phyloP scores from a whole-genome alignment of 2,329 filamentous ascomycete species.

The Aspergillus thermomutatus region DNA sequence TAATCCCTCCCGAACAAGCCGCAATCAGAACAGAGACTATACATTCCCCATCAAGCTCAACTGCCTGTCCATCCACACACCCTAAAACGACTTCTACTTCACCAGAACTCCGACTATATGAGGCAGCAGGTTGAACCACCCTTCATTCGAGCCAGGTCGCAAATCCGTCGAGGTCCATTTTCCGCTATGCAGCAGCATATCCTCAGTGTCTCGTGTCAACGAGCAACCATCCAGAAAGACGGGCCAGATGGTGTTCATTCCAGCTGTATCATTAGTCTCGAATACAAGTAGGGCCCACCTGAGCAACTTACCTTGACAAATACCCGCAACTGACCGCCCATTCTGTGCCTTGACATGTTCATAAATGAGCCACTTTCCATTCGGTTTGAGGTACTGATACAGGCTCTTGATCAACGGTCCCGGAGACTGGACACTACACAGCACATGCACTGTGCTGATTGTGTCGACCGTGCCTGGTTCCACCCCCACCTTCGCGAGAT shows the following conservation, averaged over 20 bases:
- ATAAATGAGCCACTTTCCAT: constrained; percentile 7
- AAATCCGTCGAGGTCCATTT: constrained; percentile 4
- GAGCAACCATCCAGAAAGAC: constrained; percentile 4
- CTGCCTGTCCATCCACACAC: no score
- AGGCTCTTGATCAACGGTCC: not conserved
- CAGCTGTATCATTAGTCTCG: not conserved
- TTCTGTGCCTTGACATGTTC: constrained; percentile 3
- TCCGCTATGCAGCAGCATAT: not conserved
- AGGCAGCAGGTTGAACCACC: constrained; percentile 1
- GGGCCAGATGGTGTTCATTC: constrained; percentile 4
- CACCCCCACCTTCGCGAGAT: not conserved
- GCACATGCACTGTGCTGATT: constrained; percentile 5
- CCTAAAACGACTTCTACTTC: not conserved
- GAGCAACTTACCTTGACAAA: constrained; percentile 4
- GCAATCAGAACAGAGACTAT: no score
- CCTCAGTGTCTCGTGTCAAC: constrained; percentile 3
- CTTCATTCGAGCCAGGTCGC: constrained; percentile 3
- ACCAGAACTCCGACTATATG: constrained; percentile 6
- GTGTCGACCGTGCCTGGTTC: constrained; percentile 3
- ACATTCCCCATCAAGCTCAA: no score
- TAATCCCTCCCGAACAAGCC: no score
- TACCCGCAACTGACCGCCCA: not conserved
- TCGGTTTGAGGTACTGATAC: constrained; percentile 1
- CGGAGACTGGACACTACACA: constrained; percentile 3
- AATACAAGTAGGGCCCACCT: no score